These are phyloP conservation scores for Aureobasidium namibiae DNA, from an alignment of 2,329 filamentous ascomycete species.

Conservation along the genomic window DNA sequence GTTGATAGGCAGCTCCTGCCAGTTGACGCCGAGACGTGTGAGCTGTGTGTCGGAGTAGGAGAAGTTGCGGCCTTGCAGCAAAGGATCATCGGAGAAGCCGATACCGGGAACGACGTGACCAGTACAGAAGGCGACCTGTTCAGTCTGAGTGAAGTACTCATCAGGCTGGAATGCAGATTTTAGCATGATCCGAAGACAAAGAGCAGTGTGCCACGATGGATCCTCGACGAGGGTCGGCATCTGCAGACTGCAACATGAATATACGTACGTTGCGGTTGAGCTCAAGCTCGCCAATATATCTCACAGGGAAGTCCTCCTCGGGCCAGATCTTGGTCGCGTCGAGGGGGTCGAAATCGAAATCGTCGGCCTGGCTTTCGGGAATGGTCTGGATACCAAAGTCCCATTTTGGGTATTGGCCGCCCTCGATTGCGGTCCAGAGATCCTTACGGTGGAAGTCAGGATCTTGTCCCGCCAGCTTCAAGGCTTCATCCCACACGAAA, in stretches of 20 bases:
- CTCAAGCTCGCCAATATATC: slow-evolving; percentile 71
- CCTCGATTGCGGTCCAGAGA: slow-evolving; percentile 64
- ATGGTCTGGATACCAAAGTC: slow-evolving; percentile 76
- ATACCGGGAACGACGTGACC: slow-evolving; percentile 71
- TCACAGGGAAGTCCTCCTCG: slow-evolving; percentile 64
- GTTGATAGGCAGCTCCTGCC: slow-evolving; percentile 71
- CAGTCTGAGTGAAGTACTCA: slow-evolving; percentile 74
- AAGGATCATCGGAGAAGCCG: slow-evolving; percentile 67
- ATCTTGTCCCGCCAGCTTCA: slow-evolving; percentile 66
- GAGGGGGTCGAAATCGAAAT: slow-evolving; percentile 74
- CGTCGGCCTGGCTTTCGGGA: slow-evolving; percentile 60
- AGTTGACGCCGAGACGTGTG: slow-evolving; percentile 63
- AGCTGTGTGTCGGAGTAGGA: slow-evolving; percentile 61
- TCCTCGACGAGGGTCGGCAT: neutral
- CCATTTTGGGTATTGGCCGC: slow-evolving; percentile 65
- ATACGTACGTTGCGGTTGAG: slow-evolving; percentile 60
- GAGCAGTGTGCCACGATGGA: neutral
- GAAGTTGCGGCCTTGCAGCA: slow-evolving; percentile 66
- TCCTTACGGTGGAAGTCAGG: slow-evolving; percentile 79
- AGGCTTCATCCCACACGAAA: slow-evolving; percentile 69
- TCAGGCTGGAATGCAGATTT: slow-evolving; percentile 33
- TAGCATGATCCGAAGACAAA: neutral
- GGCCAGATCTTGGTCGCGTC: slow-evolving; percentile 85
- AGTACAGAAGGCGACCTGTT: slow-evolving; percentile 78
- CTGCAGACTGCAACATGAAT: neutral